Evolutionary conservation across 2,329 filamentous ascomycete genomes (phyloP).

Genomic region (Aspergillus luchuensis): DNA sequence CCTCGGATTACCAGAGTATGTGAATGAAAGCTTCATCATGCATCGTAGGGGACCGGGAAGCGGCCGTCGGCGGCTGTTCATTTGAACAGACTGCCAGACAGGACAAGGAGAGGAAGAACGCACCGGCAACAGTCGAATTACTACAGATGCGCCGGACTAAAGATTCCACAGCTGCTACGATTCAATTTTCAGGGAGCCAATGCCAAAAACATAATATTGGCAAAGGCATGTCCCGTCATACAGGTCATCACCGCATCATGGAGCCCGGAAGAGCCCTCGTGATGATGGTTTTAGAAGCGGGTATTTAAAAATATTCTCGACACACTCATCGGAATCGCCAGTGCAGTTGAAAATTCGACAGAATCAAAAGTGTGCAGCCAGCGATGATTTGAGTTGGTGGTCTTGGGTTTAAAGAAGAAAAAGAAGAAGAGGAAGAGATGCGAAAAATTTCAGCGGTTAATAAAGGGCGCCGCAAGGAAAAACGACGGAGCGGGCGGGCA

Average conservation of each 20-base stretch:
- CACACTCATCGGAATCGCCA: slow-evolving; percentile 71
- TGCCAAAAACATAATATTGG: neutral
- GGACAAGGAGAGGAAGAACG: neutral
- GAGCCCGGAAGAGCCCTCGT: slow-evolving; percentile 56
- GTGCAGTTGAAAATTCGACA: slow-evolving; percentile 54
- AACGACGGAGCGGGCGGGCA: slow-evolving; percentile 34
- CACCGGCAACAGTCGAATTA: neutral
- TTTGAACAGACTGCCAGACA: neutral
- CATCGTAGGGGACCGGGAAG: neutral
- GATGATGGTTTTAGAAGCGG: slow-evolving; percentile 82
- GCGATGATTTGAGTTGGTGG: slow-evolving; percentile 76
- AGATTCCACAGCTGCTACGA: too few species aligned
- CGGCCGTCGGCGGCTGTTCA: neutral
- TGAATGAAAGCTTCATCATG: slow-evolving; percentile 41
- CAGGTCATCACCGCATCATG: slow-evolving; percentile 53
- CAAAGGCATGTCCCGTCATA: slow-evolving; percentile 43
- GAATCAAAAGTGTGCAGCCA: slow-evolving; percentile 51
- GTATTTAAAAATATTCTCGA: slow-evolving; percentile 62
- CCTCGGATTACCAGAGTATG: slow-evolving; percentile 50
- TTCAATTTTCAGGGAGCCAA: neutral
- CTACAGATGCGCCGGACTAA: neutral
- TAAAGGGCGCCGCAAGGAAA: slow-evolving; percentile 29
- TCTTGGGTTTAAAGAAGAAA: slow-evolving; percentile 56
- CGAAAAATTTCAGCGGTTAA: slow-evolving; percentile 17
- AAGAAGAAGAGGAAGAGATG: slow-evolving; percentile 22